phyloP scores from a whole-genome alignment of 805 yeast species.

The Candida sithepensis region DNA sequence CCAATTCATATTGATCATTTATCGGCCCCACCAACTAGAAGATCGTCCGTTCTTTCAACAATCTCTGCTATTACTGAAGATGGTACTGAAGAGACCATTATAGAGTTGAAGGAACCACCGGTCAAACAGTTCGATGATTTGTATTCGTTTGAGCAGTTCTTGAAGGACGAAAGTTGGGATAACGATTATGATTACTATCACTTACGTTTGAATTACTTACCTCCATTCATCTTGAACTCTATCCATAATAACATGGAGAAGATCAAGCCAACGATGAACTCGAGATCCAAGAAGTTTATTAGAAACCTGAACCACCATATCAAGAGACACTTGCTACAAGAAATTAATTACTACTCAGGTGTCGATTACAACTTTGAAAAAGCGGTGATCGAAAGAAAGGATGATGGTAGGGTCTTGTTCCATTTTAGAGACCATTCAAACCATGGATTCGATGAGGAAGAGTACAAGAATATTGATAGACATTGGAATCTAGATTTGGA shows the following conservation, averaged over 20 bases:
- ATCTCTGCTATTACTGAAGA: constrained; percentile 4
- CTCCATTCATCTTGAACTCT: constrained; percentile 59
- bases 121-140: constrained; percentile 51
- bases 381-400: constrained; percentile 43
- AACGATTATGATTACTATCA: constrained; percentile 24
- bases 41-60: constrained; percentile 14
- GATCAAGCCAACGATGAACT: constrained; percentile 64
- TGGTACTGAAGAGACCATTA: constrained; percentile 3
- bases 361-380: constrained; percentile 36
- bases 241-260: constrained; percentile 66
- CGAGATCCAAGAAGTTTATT: constrained; percentile 63
- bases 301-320: constrained; percentile 71
- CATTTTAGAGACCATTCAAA: constrained; percentile 52
- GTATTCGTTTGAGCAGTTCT: constrained; percentile 52
- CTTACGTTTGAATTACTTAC: constrained; percentile 17
- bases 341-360: constrained; percentile 55
- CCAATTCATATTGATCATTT: constrained; percentile 32
- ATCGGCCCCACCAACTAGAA: constrained; percentile 17
- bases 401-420: constrained; percentile 52
- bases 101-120: constrained; percentile 20
- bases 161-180: constrained; percentile 50
- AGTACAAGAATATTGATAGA: constrained; percentile 34
- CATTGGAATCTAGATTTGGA: constrained; percentile 61
- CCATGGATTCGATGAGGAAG: constrained; percentile 45
- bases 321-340: constrained; percentile 60